Conservation (phyloP, 495 filamentous ascomycete genomes). For the Hypoxylon cercidicola region DNA sequence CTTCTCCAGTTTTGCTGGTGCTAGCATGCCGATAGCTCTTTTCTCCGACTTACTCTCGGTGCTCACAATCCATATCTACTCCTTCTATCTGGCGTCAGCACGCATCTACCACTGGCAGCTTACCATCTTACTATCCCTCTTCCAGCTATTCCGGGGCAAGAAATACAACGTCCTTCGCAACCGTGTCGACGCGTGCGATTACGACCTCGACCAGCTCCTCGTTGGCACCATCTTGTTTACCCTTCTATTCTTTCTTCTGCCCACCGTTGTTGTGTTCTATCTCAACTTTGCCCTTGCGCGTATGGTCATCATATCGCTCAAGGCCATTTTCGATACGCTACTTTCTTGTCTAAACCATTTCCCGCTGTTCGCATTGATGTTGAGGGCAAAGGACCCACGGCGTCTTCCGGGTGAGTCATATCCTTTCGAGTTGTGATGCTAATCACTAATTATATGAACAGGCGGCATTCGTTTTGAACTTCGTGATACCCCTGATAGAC, state of each 20-base stretch:
- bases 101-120: conserved; percentile 99
- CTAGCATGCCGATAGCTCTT: conserved; percentile 95
- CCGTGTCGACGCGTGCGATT: conserved; percentile 98
- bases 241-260: conserved; percentile 91
- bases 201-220: conserved; percentile 96
- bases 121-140: conserved; percentile 93
- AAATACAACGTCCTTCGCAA: conserved; percentile 97
- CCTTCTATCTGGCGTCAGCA: conserved; percentile 95
- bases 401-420: conserved; percentile 78
- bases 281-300: conserved; percentile 93
- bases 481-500: conserved; percentile 72
- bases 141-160: conserved; percentile 97
- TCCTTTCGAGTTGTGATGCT: conserved; percentile 3
- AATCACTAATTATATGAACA: conserved; percentile 46
- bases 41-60: conserved; percentile 95
- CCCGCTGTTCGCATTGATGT: conserved; percentile 95
- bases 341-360: conserved; percentile 98
- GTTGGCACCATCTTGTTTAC: conserved; percentile 98
- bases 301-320: conserved; percentile 93
- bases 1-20: conserved; percentile 92
- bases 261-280: conserved; percentile 96
- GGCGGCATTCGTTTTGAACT: conserved; percentile 93
- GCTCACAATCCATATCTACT: conserved; percentile 95
- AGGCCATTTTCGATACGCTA: conserved; percentile 87
- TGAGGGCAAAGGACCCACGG: conserved; percentile 91